Evolutionary conservation across 1,284 basidiomycete genomes (phyloP).

Genomic region (Takashimella koratensis): DNA sequence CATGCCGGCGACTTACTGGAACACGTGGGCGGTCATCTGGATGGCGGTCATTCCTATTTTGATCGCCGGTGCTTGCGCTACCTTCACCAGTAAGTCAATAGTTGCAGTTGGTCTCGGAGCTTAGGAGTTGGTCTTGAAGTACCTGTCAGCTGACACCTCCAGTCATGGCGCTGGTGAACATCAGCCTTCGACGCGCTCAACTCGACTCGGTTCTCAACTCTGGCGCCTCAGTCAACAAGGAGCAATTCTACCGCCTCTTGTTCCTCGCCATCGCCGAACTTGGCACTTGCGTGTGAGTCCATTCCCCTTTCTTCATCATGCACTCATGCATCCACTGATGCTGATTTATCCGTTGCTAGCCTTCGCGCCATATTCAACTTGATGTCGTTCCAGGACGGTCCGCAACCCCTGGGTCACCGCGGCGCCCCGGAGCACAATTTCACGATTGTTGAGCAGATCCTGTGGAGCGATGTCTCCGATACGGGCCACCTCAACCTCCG

Average conservation of each 20-base stretch:
- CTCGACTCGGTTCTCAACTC: constrained; percentile 35
- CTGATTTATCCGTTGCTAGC: constrained; percentile 8
- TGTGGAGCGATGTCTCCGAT: constrained; percentile 9
- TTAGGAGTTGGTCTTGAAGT: too few relatives aligned
- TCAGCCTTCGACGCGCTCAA: constrained; percentile 31
- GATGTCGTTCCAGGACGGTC: constrained; percentile 33
- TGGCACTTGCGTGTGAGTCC: constrained; percentile 34
- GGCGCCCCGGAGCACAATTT: constrained; percentile 25
- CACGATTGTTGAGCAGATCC: constrained; percentile 22
- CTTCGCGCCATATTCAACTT: constrained; percentile 43
- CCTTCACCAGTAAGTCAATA: constrained; percentile 31
- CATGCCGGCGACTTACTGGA: constrained; percentile 38
- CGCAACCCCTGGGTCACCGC: constrained; percentile 29
- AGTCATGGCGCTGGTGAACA: constrained; percentile 42
- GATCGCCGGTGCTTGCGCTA: constrained; percentile 27
- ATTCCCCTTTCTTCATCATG: not conserved
- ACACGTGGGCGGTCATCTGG: constrained; percentile 39
- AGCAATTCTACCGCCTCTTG: constrained; percentile 39
- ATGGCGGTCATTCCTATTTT: constrained; percentile 39
- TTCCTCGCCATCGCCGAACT: constrained; percentile 35
- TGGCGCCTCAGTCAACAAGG: constrained; percentile 29
- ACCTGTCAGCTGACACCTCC: too few relatives aligned
- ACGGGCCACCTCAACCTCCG: constrained; percentile 14
- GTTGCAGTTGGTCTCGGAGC: too few relatives aligned
- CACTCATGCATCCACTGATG: not conserved